These are phyloP conservation scores for Cyberlindnera amylophila DNA, from an alignment of 805 yeast species.

Conservation along the genomic window DNA sequence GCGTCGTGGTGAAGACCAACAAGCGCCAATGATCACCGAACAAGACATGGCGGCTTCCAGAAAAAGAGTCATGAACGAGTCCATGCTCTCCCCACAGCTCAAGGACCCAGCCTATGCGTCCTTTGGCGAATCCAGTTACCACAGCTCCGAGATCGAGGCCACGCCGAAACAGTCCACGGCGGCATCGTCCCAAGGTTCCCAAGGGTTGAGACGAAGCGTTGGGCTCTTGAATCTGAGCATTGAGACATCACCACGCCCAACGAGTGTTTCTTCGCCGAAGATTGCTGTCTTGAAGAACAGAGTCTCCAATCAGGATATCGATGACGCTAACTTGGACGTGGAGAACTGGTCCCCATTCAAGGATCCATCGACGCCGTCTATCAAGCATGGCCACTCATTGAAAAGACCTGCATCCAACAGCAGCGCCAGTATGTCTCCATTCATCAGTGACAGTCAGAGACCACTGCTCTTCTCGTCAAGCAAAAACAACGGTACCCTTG, in stretches of 20 bases:
- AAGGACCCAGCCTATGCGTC: conserved; percentile 17
- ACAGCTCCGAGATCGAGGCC: conserved; percentile 10
- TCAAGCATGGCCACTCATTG: conserved; percentile 13
- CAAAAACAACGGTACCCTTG: conserved; percentile 21
- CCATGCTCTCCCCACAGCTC: conserved; percentile 27
- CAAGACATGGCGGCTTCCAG: conserved; percentile 13
- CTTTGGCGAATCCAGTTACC: conserved; percentile 4
- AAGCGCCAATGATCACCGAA: conserved; percentile 1
- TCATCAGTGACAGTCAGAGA: conserved; percentile 25
- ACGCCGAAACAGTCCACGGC: conserved; percentile 23
- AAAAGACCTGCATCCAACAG: conserved; percentile 30
- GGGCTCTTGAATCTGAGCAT: conserved; percentile 48
- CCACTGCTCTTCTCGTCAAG: conserved; percentile 22
- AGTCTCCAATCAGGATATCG: conserved; percentile 15
- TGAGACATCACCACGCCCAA: conserved; percentile 32
- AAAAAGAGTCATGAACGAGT: conserved; percentile 26
- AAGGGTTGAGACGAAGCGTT: conserved; percentile 46
- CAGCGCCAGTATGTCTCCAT: conserved; percentile 26
- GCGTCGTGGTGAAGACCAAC: conserved; percentile 13
- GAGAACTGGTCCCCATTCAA: conserved; percentile 31
- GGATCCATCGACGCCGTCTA: conserved; percentile 27
- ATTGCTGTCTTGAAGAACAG: conserved; percentile 21
- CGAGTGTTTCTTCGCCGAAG: conserved; percentile 22
- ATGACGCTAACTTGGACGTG: conserved; percentile 25
- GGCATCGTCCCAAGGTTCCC: conserved; percentile 29